Conservation (phyloP, 108 stramenopile species). For the Schizochytrium sp. region DNA sequence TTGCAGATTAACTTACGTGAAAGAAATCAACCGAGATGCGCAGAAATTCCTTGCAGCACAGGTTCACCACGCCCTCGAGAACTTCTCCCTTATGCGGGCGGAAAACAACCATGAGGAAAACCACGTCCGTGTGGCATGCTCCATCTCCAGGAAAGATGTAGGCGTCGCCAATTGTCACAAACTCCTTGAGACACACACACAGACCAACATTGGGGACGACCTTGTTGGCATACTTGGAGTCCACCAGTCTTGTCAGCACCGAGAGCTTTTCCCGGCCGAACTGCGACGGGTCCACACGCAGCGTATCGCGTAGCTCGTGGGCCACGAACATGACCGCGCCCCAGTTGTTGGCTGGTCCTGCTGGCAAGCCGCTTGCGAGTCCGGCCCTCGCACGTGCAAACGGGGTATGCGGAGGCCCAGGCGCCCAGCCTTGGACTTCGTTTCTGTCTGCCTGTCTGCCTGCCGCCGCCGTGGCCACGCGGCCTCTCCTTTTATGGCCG, state of each 20-base stretch:
- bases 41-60: not conserved
- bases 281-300: not conserved
- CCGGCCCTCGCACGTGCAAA: no score
- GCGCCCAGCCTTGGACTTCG: no score
- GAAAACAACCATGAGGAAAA: not conserved
- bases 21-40: not conserved
- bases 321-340: not conserved
- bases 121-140: not conserved
- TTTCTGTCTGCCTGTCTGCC: no score
- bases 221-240: slow-evolving; percentile 6
- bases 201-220: not conserved
- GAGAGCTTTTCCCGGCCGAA: not conserved
- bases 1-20: not conserved
- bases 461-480: no score
- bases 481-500: no score
- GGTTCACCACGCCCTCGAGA: not conserved
- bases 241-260: not conserved
- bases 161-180: not conserved
- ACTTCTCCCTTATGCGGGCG: not conserved
- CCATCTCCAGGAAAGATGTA: slow-evolving; percentile 8
- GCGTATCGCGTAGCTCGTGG: not conserved
- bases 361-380: no score
- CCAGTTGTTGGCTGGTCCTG: no score
- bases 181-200: slow-evolving; percentile 4
- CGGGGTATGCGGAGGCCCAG: no score